A percentile compares a stretch with the other conserved stretches of the same genome.
Conservation (phyloP, 177 flowering plant species). For the Tripterygium wilfordii region DNA sequence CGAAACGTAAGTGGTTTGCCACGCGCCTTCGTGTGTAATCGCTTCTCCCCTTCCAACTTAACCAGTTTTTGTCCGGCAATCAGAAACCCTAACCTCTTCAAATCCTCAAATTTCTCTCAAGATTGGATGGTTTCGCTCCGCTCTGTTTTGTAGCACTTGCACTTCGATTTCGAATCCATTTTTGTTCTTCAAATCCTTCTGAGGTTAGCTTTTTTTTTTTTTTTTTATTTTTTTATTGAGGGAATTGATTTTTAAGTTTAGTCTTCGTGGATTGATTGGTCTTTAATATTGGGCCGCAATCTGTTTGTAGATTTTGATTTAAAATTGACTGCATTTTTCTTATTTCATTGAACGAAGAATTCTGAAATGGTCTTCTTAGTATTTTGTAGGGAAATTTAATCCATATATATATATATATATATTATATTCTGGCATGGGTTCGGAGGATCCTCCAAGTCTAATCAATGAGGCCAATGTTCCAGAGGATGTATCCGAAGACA, state of each 20-base stretch:
- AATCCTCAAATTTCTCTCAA: background rate
- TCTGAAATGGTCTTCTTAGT: background rate
- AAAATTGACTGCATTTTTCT: background rate
- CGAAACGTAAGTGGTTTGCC: conserved; percentile 6
- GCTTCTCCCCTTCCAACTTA: conserved; percentile 15
- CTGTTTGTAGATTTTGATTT: too few species aligned
- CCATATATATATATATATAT: too few species aligned
- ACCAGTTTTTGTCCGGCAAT: background rate
- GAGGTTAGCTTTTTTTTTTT: too few species aligned
- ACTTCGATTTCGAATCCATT: too few species aligned
- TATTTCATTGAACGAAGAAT: background rate
- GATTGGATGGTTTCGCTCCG: too few species aligned
- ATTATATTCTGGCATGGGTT: conserved; percentile 18
- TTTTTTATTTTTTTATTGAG: too few species aligned
- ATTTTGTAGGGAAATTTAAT: background rate
- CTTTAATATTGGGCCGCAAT: too few species aligned
- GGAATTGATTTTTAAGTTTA: too few species aligned
- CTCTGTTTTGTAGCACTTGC: too few species aligned
- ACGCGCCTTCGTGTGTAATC: conserved; percentile 19
- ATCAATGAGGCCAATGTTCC: conserved; percentile 8
- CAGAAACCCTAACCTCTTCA: background rate
- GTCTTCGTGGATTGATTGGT: too few species aligned
- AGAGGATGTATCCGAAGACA: conserved; percentile 7
- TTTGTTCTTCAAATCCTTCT: too few species aligned
- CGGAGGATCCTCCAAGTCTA: conserved; percentile 9